Base-by-base conservation (phyloP, 495 filamentous ascomycete species). In the Aeminium ludgeri region DNA sequence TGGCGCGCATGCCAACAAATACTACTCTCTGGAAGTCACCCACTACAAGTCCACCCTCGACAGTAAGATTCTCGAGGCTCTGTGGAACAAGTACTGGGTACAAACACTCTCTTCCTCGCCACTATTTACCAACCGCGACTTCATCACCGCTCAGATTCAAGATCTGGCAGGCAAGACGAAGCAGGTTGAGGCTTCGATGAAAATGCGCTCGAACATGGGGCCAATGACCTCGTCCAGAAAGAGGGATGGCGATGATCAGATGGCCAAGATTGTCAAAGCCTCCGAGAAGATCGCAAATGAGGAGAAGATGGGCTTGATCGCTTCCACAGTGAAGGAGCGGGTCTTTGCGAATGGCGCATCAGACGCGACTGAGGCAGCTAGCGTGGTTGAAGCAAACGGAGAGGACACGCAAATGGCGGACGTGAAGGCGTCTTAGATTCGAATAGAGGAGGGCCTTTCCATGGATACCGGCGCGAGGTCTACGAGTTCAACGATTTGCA, bases 1-100 rank as follows among this genome's bases (percentile, higher is more conserved):
- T 52, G 91, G 91, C 41, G 86, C 91, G 11, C 86, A 96, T 57
- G 76, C 74, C 2, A 81, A 72, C 50, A 72, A 76, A 29, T 99
- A 99, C 59, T 99, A 99, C 57, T 61, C 76, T 0, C 74, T 99
- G 4, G 82, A 89, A 38, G 81, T 96, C 7, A 81, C 82, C 23
- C 82, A 89, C 63, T 99, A 84, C 67, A 93, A 93, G 67, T 84
- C 78, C 41, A 78, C 79, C 3, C 76, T 99, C 23, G 91, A 99
- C 57, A 68, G 73, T 1, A 74, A 82, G 46, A 66, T 96, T 20
- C 65, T 99, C 5, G 84, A 86, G 48, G 68, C 82, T 32, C 67
- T 99, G 38, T 99, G 91, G 91, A 95, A 93, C 60, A 99, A 99
- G 57, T 99, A 99, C 64, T 99, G 91, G 91, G 87, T 96, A 18